These are phyloP conservation scores for Tubosaeta sp. DNA, from an alignment of 768 basidiomycete genomes.

Conservation along the genomic window DNA sequence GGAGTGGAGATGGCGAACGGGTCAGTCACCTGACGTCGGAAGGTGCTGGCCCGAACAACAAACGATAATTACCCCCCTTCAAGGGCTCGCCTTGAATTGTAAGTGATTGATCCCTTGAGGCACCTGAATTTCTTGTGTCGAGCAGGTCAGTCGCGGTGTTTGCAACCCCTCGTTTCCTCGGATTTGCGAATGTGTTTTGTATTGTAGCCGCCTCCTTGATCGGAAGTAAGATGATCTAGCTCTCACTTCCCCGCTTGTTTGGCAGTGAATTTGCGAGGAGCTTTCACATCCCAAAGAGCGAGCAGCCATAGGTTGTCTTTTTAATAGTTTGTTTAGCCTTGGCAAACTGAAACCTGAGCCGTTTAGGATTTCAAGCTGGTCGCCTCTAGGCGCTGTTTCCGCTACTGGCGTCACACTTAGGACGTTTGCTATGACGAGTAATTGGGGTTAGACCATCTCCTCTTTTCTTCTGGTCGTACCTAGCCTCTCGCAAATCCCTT, in stretches of 20 bases:
- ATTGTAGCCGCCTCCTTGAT: conserved; percentile 7
- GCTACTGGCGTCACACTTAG: conserved; percentile 56
- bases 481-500: conserved; percentile 46
- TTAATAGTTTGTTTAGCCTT: background rate
- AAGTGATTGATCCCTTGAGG: background rate
- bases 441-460: conserved; percentile 67
- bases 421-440: conserved; percentile 53
- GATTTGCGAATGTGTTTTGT: background rate
- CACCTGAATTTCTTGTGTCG: background rate
- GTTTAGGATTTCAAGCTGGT: background rate
- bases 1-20: conserved; percentile 9
- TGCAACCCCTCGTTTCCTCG: conserved; percentile 3
- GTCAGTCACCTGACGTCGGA: background rate
- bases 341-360: background rate
- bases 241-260: background rate
- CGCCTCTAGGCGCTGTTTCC: conserved; percentile 1
- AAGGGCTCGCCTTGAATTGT: background rate
- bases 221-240: background rate
- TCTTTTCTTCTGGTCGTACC: conserved; percentile 52
- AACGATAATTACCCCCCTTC: conserved; percentile 41
- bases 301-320: conserved; percentile 1
- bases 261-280: background rate
- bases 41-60: background rate
- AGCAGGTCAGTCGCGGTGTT: conserved; percentile 4
- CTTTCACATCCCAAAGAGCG: conserved; percentile 13